Base-by-base conservation (phyloP, 495 filamentous ascomycete genomes). In the Talaromyces stipitatus region DNA sequence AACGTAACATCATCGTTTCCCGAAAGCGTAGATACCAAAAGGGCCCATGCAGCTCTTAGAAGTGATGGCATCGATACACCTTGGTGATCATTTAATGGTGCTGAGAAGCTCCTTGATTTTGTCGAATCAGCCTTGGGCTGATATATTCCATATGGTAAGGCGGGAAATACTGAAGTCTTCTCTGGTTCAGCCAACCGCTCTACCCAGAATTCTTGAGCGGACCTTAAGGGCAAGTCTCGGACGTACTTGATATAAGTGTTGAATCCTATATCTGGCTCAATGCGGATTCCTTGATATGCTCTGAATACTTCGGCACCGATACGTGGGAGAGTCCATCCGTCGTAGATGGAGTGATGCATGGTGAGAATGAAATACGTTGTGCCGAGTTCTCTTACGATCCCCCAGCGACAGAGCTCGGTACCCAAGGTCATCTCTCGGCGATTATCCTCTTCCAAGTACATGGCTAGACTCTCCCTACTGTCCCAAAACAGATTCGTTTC, bases 311-410 rank as follows among this genome's bases (percentile, higher is more conserved):
- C 66, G 7, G 72, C 48, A 1, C 83, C 61, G 12, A 86, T 55
- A 2, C 75, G 61, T 11, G 75, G 76, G 43, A 85, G 66, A 50
- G 78, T 79, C 58, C 82, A 73, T 9, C 76, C 79, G 58, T 87
- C 84, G 60, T 85, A 86, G 1, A 85, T 60, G 11, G 79, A 79
- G 62, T 65, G 64, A 3, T 69, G 71, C 8, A 59, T 50, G 5
- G 60, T 58, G 8, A 38, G n/a, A 5, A 66, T 32, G 43, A 62
- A 50, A 76, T 63, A 36, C 50, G 51, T 9, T n/a, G n/a, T n/a
- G n/a, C n/a, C n/a, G n/a, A n/a, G n/a, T n/a, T n/a, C n/a, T n/a
- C n/a, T n/a, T n/a, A n/a, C n/a, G n/a, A n/a, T n/a, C n/a, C n/a
- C n/a, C n/a, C n/a, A n/a, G n/a, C n/a, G n/a, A n/a, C n/a, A n/a